phyloP scores from a whole-genome alignment of 306 rosid genomes.

The Lagenaria siceraria region DNA sequence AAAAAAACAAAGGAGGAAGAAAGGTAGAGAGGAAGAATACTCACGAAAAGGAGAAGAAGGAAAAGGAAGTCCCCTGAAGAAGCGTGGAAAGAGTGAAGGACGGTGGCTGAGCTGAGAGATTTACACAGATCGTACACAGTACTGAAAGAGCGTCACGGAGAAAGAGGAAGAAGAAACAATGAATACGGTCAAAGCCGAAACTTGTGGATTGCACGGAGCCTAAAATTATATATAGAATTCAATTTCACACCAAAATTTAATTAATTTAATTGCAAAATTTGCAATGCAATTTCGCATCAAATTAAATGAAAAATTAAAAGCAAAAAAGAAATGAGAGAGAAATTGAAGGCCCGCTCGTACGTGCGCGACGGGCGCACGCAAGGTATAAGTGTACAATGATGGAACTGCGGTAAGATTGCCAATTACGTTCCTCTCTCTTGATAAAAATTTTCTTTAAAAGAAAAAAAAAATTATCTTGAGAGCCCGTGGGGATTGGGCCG shows the following conservation, averaged over 20 bases:
- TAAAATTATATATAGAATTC: slow-evolving; percentile 55
- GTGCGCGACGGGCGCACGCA: slow-evolving; percentile 12
- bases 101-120: slow-evolving; percentile 1
- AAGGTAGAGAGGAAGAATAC: neutral
- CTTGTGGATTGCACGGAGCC: slow-evolving; percentile 29
- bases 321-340: neutral
- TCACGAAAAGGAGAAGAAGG: neutral
- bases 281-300: neutral
- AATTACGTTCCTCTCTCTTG: neutral
- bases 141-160: slow-evolving; percentile 23
- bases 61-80: slow-evolving; percentile 3
- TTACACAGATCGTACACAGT: slow-evolving; percentile 1
- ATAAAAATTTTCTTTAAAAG: neutral
- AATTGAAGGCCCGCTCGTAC: neutral
- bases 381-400: slow-evolving; percentile 15
- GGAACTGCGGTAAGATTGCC: slow-evolving; percentile 3
- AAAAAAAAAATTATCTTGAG: neutral
- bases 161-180: slow-evolving; percentile 22
- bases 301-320: neutral
- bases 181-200: slow-evolving; percentile 35
- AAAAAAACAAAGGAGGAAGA: neutral
- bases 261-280: neutral
- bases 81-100: slow-evolving; percentile 1
- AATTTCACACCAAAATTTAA: slow-evolving; percentile 30
- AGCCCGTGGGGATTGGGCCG: slow-evolving; percentile 1